These are phyloP conservation scores for Trichoderma pleuroti DNA, from an alignment of 2,329 filamentous ascomycete genomes.

Conservation along the genomic window DNA sequence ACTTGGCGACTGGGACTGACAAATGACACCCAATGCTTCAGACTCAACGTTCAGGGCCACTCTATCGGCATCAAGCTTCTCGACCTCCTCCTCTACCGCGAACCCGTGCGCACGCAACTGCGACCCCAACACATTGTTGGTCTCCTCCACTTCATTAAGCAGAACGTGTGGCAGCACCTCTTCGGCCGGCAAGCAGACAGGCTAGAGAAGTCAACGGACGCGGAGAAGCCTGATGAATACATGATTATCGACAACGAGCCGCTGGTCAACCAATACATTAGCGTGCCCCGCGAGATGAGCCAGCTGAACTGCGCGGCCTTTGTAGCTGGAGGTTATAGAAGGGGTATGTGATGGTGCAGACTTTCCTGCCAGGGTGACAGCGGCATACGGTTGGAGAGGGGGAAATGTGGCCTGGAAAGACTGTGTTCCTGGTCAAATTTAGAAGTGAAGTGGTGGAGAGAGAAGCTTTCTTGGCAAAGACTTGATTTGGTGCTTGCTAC, in stretches of 20 bases:
- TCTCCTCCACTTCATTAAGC: slow-evolving; percentile 92
- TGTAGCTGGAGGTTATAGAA: slow-evolving; percentile 91
- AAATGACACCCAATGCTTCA: not conserved
- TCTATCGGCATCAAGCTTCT: slow-evolving; percentile 90
- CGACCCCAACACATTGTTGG: slow-evolving; percentile 85
- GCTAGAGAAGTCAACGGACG: slow-evolving; percentile 81
- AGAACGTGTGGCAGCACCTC: slow-evolving; percentile 85
- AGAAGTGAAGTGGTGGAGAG: slow-evolving; percentile 86
- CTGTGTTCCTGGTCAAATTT: slow-evolving; percentile 93
- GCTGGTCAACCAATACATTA: slow-evolving; percentile 90
- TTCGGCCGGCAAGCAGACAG: slow-evolving; percentile 89
- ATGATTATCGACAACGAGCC: slow-evolving; percentile 99
- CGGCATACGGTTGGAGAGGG: slow-evolving; percentile 70
- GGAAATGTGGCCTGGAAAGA: slow-evolving; percentile 94
- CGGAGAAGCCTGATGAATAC: slow-evolving; percentile 86
- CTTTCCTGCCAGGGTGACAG: slow-evolving; percentile 84
- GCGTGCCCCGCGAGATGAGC: slow-evolving; percentile 90
- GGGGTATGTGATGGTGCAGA: slow-evolving; percentile 91
- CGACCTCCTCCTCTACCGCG: slow-evolving; percentile 87
- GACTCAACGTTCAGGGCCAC: slow-evolving; percentile 83
- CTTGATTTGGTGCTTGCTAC: slow-evolving; percentile 24
- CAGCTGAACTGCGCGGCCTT: slow-evolving; percentile 96
- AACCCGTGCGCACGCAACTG: slow-evolving; percentile 65
- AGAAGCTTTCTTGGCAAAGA: slow-evolving; percentile 74
- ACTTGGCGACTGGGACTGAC: not conserved